These are phyloP conservation scores for Capsicum pubescens DNA, from an alignment of 257 asterid species.

Conservation along the genomic window DNA sequence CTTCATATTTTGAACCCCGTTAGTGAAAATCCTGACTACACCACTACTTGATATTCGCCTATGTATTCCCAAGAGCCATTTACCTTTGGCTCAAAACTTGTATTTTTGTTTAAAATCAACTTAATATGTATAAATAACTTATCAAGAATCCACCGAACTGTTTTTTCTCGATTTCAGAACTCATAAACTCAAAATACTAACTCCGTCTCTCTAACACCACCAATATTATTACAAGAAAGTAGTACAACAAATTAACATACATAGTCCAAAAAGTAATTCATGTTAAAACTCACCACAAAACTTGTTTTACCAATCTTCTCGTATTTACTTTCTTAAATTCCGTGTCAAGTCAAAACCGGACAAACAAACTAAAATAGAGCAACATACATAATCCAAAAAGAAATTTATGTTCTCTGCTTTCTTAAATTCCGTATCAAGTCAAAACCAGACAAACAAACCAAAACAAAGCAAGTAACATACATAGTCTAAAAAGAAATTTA, in stretches of 20 bases:
- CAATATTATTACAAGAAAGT: not conserved
- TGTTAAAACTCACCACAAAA: slow-evolving; percentile 58
- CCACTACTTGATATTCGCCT: not conserved
- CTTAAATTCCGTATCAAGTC: too few relatives aligned
- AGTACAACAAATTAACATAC: not conserved
- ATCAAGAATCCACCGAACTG: not conserved
- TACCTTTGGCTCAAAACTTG: not conserved
- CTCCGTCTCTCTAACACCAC: not conserved
- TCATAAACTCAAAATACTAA: not conserved
- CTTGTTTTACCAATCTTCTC: slow-evolving; percentile 82
- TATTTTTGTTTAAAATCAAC: not conserved
- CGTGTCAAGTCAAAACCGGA: too few relatives aligned
- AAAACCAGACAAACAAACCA: too few relatives aligned
- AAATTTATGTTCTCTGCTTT: too few relatives aligned
- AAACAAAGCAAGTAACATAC: too few relatives aligned
- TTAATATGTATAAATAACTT: too few relatives aligned
- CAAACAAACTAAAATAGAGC: too few relatives aligned
- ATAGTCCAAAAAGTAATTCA: not conserved
- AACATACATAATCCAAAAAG: too few relatives aligned
- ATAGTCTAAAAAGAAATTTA: too few relatives aligned
- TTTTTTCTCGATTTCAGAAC: not conserved
- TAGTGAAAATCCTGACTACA: too few relatives aligned
- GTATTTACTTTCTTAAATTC: too few relatives aligned
- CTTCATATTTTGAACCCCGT: too few relatives aligned
- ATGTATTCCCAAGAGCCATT: not conserved